Evolutionary conservation across 805 yeast genomes (phyloP), one percentile per base, ranked within the genome.

Genomic region (Zygotorulaspora florentina): DNA sequence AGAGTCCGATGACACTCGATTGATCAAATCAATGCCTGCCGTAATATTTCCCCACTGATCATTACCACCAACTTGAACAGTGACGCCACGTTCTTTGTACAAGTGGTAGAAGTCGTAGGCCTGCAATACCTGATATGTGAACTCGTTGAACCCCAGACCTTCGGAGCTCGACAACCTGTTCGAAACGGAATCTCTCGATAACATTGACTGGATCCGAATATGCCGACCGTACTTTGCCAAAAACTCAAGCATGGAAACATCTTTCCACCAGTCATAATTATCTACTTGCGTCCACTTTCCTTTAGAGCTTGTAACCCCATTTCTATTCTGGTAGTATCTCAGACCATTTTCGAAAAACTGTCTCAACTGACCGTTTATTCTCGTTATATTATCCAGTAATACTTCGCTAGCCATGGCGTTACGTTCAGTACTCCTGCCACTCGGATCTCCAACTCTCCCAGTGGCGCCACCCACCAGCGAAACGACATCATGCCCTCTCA

Each of bases 41-140:
- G 95, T 87, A 48, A 93, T 93, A 58, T 93, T 93, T 1, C 99
- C 99, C 89, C 96, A 93, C 66, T 93, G 99, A 63, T 93, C 99
- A 61, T 86, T 89, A 5, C 99, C 99, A 18, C 99, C 99, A 29
- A 86, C 81, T 68, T 93, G 98, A 11, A 89, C 66, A 35, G 74
- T 72, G 35, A 90, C 90, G 3, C 71, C 65, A 30, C 77, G 66
- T 12, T 76, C 62, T 31, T 74, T 74, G 69, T 79, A 80, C 47
- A 93, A 68, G 60, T 90, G 88, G 74, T 84, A 88, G 61, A 88
- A 93, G 62, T 93, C 99, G 63, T 79, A 93, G 0, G 96, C 98
- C 65, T 93, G 99, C 45, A 93, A 68, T 15, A 91, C 71, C 61
- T 93, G 99, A 64, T 93, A 93, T 1, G 96, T 77, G 62, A 93